Conservation (phyloP, 352 stramenopile species). For the Blastocystis sp. region DNA sequence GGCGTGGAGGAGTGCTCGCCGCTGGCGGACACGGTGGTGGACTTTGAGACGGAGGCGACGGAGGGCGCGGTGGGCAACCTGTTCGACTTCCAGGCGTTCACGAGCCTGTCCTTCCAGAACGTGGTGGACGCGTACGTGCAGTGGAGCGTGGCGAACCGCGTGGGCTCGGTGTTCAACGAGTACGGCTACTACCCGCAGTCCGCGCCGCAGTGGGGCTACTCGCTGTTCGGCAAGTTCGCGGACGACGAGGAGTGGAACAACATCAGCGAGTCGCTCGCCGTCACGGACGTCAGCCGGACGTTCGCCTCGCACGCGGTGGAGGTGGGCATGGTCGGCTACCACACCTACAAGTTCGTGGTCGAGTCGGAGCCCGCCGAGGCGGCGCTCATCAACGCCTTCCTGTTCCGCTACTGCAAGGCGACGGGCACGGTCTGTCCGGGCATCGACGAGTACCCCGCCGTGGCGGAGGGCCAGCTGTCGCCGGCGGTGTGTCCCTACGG, state of each 20-base stretch:
- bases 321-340: background rate
- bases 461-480: slow-evolving; percentile 48
- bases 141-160: slow-evolving; percentile 37
- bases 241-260: background rate
- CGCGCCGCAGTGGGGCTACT: background rate
- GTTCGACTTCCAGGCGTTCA: background rate
- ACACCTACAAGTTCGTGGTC: background rate
- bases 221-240: background rate
- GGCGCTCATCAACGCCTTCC: background rate
- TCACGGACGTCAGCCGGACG: background rate
- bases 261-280: background rate
- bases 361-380: background rate
- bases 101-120: background rate
- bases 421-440: slow-evolving; percentile 32
- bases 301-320: background rate
- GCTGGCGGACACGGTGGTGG: background rate
- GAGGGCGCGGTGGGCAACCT: background rate
- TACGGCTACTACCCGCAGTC: background rate
- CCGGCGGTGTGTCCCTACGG: slow-evolving; percentile 10
- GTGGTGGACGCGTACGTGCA: background rate
- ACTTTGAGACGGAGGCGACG: background rate
- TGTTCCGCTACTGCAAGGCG: slow-evolving; percentile 53
- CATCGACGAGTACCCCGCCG: slow-evolving; percentile 9
- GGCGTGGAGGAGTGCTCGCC: slow-evolving; percentile 29
- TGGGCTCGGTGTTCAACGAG: background rate